Evolutionary conservation across 495 filamentous ascomycete species (phyloP).

Genomic region (Podospora anserina): DNA sequence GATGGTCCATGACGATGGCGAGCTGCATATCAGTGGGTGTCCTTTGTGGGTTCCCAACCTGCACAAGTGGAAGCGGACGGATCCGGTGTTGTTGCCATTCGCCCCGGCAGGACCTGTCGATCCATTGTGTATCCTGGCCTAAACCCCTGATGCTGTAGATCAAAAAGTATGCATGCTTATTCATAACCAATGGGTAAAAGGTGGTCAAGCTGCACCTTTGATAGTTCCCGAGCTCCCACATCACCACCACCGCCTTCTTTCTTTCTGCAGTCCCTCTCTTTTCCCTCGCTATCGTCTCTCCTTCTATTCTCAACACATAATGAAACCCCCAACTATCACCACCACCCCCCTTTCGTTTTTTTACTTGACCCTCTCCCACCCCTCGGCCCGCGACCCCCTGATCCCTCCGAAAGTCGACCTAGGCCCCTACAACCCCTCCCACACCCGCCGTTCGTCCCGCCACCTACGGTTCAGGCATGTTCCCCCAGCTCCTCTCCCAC

Average conservation of each 20-base stretch:
- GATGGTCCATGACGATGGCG: conserved; percentile 8
- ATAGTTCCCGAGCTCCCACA: too few species aligned
- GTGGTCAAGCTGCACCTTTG: too few species aligned
- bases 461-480: conserved; percentile 27
- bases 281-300: not conserved
- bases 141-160: not conserved
- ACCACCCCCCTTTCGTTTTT: too few species aligned
- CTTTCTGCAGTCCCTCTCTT: not conserved
- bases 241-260: too few species aligned
- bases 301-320: not conserved
- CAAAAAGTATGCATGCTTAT: not conserved
- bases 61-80: too few species aligned
- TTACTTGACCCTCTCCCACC: not conserved
- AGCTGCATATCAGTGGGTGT: conserved; percentile 4
- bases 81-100: not conserved
- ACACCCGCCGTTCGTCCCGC: too few species aligned
- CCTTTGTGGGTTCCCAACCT: not conserved
- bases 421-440: not conserved
- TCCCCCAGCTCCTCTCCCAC: conserved; percentile 38
- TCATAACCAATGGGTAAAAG: not conserved
- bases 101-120: not conserved
- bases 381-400: not conserved
- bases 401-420: not conserved
- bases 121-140: not conserved
- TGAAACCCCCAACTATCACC: not conserved